Percentiles rank a stretch among this genome's conserved stretches.
Evolutionary conservation across 768 basidiomycete species (phyloP).

Genomic region (Rhodosporidiobolus odoratus): DNA sequence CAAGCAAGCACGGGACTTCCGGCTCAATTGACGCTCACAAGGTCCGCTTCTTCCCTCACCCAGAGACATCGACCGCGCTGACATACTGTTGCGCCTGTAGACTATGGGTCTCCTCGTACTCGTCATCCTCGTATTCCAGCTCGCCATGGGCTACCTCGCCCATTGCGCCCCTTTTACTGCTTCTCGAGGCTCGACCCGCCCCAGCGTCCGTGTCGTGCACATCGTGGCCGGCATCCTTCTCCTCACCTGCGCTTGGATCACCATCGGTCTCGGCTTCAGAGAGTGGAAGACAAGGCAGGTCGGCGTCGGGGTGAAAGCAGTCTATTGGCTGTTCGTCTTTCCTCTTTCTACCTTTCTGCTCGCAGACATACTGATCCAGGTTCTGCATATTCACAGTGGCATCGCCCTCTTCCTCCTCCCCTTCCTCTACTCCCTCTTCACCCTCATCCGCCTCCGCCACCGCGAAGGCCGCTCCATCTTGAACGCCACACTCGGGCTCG

Average conservation of each 20-base stretch:
- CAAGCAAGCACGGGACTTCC: not conserved
- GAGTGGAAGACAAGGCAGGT: not conserved
- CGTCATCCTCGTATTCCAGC: constrained; percentile 6
- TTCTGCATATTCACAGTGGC: not conserved
- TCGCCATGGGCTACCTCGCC: constrained; percentile 1
- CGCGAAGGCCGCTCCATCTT: constrained; percentile 6
- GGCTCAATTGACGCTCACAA: not conserved
- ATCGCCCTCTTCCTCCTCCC: constrained; percentile 6
- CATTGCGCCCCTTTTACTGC: not conserved
- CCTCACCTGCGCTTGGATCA: not conserved
- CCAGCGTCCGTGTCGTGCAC: not conserved
- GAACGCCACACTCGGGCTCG: constrained; percentile 8
- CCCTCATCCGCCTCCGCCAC: not conserved
- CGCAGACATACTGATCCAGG: not conserved
- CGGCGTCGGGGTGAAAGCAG: not conserved
- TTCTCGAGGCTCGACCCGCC: not conserved
- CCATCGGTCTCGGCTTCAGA: not conserved
- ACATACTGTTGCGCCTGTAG: not conserved
- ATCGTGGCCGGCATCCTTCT: not conserved
- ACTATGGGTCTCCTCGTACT: constrained; percentile 3
- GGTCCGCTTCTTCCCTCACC: not conserved
- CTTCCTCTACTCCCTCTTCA: constrained; percentile 7
- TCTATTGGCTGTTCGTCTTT: not conserved
- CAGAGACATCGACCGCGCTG: too few relatives aligned
- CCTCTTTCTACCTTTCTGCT: not conserved